Evolutionary conservation across 495 filamentous ascomycete species (phyloP), one percentile per base, ranked within the genome.

Genomic region (Extremus antarcticus): DNA sequence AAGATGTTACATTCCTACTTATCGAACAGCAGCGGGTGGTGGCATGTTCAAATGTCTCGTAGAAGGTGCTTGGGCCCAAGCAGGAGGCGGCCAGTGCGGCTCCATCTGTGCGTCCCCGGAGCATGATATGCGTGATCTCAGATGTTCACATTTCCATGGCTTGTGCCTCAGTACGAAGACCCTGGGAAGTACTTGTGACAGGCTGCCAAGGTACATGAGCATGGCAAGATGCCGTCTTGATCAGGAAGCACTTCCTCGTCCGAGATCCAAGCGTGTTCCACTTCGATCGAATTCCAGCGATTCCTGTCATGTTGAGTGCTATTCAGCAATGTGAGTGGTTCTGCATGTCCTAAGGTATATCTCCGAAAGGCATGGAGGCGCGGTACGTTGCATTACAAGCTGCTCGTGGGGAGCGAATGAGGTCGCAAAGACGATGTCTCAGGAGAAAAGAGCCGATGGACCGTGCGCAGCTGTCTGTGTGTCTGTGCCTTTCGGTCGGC

Each of bases 351-450:
- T n/a, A n/a, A 35, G 29, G 29, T 35, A 35, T 3, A 45, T 45
- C n/a, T 45, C 41, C 41, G 41, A 7, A 21, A 4, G 29, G 41
- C 3, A 21, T 21, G 41, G 3, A 45, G 19, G 19, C 41, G 41
- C 41, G 41, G 41, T 45, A 45, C 41, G 41, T 7, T 21, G 41
- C 46, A 45, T 45, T 45, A 45, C 41, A 45, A 45, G 41, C 41
- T 23, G 7, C 7, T 7, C 3, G 21, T 7, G 4, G 10, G 9
- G 8, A 17, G 17, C 46, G 46, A 48, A 48, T 48, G 46, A 48
- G 46, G 20, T 15, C 21, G 46, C 23, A 21, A 8, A 25, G 46
- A 48, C 25, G 46, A 21, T 45, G 41, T 45, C 17, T 45, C 41
- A 45, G 41, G 41, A 21, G 41, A 17, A 43, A 19, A 38, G 40